These are phyloP conservation scores for Neoscytalidium dimidiatum DNA, from an alignment of 2,329 filamentous ascomycete species.

Conservation along the genomic window DNA sequence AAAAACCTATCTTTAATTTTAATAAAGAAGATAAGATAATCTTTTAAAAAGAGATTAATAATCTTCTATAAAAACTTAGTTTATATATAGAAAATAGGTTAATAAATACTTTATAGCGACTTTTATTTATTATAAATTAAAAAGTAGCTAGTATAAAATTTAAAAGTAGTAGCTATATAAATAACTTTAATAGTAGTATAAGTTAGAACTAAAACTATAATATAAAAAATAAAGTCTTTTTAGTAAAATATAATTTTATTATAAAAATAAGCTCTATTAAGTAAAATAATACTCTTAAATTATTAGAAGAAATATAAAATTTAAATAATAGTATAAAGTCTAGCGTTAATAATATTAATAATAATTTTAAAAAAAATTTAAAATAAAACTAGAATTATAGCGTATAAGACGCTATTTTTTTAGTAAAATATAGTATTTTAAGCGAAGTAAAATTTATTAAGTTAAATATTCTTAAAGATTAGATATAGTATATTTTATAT, in stretches of 20 bases:
- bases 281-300: neutral
- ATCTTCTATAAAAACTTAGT: neutral
- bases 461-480: neutral
- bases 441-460: neutral
- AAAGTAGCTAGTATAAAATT: neutral
- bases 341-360: too few species aligned
- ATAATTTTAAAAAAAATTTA: neutral
- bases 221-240: neutral
- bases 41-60: too few species aligned
- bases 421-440: neutral
- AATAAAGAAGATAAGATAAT: neutral
- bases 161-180: neutral
- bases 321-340: neutral
- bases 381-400: neutral
- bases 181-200: neutral
- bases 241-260: neutral
- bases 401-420: neutral
- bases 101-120: neutral
- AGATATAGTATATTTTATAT: neutral
- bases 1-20: neutral
- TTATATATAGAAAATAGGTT: neutral
- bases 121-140: neutral
- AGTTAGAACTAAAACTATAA: neutral
- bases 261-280: neutral
- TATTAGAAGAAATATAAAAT: neutral